Evolutionary conservation across 169 alveolate genomes (phyloP).

Genomic region (Eimeria sp.): DNA sequence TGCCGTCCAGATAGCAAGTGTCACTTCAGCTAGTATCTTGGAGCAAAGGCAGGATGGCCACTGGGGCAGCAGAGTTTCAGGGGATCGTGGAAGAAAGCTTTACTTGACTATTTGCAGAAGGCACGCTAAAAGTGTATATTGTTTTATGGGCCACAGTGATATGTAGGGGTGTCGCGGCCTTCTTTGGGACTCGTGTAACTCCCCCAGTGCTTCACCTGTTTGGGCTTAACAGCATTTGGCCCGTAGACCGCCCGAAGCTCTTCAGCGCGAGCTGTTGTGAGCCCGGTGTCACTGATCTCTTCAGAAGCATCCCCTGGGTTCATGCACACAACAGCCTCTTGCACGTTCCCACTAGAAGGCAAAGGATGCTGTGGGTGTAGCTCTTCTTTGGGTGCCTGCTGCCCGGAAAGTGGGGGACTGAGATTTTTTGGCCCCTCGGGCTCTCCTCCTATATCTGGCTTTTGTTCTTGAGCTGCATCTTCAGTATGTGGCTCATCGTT

Average conservation of each 20-base stretch:
- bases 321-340: conserved; percentile 1
- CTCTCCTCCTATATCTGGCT: conserved; percentile 13
- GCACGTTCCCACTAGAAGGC: not conserved
- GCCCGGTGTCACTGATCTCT: conserved; percentile 88
- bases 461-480: not conserved
- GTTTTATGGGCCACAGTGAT: not conserved
- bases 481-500: not conserved
- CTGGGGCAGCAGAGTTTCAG: not conserved
- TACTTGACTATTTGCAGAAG: not conserved
- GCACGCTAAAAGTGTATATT: not conserved
- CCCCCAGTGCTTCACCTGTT: conserved; percentile 60
- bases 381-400: conserved; percentile 19
- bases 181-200: not conserved
- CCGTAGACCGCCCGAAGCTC: conserved; percentile 88
- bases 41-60: not conserved
- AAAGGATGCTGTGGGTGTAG: conserved; percentile 53
- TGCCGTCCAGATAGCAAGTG: not conserved
- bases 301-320: not conserved
- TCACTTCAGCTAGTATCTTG: not conserved
- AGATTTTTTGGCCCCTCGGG: conserved; percentile 42
- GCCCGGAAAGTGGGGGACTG: conserved; percentile 18
- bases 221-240: conserved; percentile 77
- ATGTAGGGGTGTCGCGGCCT: not conserved
- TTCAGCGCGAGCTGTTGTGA: conserved; percentile 92
- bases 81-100: not conserved